These are phyloP conservation scores for Cucumis hystrix DNA, from an alignment of 306 rosid species.

Conservation along the genomic window DNA sequence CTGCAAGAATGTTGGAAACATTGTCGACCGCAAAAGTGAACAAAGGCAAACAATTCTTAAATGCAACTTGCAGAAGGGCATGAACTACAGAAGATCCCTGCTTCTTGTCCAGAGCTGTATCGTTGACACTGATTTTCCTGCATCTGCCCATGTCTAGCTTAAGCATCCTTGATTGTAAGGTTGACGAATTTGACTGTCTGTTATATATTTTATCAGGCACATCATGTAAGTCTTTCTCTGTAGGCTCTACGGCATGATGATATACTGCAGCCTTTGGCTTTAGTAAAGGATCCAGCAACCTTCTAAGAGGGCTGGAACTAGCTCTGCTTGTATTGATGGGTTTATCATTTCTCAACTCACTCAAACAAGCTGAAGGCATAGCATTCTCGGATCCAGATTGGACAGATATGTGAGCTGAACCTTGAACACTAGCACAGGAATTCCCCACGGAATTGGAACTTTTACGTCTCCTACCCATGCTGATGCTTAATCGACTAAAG, in stretches of 20 bases:
- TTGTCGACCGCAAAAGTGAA: constrained; percentile 82
- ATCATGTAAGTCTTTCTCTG: constrained; percentile 26
- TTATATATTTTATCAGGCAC: constrained; percentile 29
- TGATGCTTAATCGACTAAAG: constrained; percentile 44
- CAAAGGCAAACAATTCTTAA: constrained; percentile 77
- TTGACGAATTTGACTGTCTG: constrained; percentile 16
- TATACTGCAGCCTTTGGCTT: constrained; percentile 49
- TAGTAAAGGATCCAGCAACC: constrained; percentile 75
- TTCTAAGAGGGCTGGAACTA: constrained; percentile 82
- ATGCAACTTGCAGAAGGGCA: constrained; percentile 62
- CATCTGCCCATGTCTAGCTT: constrained; percentile 40
- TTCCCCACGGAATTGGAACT: constrained; percentile 42
- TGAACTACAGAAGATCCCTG: constrained; percentile 37
- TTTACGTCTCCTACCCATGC: constrained; percentile 43
- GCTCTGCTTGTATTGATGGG: constrained; percentile 31
- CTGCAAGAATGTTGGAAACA: constrained; percentile 61
- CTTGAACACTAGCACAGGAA: constrained; percentile 28
- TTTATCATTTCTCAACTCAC: constrained; percentile 37
- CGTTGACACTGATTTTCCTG: constrained; percentile 22
- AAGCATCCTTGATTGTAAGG: constrained; percentile 30
- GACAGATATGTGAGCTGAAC: constrained; percentile 17
- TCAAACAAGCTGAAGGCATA: constrained; percentile 25
- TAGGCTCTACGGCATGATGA: constrained; percentile 26
- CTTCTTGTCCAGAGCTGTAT: constrained; percentile 32
- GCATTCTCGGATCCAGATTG: constrained; percentile 28